Conservation (phyloP, 345 rosid species). For the Odontarrhena argentea region DNA sequence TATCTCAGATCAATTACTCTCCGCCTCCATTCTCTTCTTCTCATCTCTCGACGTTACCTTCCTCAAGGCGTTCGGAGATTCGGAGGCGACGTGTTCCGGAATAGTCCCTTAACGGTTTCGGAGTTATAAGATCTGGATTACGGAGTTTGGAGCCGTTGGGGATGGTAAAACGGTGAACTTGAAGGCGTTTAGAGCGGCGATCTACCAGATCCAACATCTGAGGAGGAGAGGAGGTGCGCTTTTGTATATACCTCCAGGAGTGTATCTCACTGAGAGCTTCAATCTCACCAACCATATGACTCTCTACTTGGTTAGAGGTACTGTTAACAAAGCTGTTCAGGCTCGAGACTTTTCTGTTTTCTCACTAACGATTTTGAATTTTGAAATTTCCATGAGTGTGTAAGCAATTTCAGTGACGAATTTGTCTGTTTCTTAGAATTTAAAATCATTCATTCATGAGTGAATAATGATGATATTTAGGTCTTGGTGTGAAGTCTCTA, state of each 20-base stretch:
- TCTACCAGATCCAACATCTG: slow-evolving; percentile 75
- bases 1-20: no score
- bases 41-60: slow-evolving; percentile 30
- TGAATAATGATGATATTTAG: not conserved
- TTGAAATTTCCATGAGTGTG: not conserved
- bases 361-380: not conserved
- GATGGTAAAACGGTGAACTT: slow-evolving; percentile 81
- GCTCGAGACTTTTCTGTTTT: slow-evolving; percentile 38
- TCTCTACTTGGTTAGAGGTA: slow-evolving; percentile 80
- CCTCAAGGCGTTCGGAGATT: slow-evolving; percentile 38
- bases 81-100: slow-evolving; percentile 71
- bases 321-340: slow-evolving; percentile 87
- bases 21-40: slow-evolving; percentile 30
- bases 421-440: not conserved
- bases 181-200: slow-evolving; percentile 75
- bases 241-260: slow-evolving; percentile 82
- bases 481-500: slow-evolving; percentile 13
- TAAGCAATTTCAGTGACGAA: not conserved
- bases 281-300: slow-evolving; percentile 95
- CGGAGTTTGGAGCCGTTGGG: slow-evolving; percentile 84
- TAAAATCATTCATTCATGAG: not conserved
- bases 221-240: slow-evolving; percentile 77
- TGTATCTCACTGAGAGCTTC: slow-evolving; percentile 73
- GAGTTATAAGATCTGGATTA: slow-evolving; percentile 68
- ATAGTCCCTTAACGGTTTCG: slow-evolving; percentile 70